These are phyloP conservation scores for Galerina sulciceps DNA, from an alignment of 768 basidiomycete species.

Conservation along the genomic window DNA sequence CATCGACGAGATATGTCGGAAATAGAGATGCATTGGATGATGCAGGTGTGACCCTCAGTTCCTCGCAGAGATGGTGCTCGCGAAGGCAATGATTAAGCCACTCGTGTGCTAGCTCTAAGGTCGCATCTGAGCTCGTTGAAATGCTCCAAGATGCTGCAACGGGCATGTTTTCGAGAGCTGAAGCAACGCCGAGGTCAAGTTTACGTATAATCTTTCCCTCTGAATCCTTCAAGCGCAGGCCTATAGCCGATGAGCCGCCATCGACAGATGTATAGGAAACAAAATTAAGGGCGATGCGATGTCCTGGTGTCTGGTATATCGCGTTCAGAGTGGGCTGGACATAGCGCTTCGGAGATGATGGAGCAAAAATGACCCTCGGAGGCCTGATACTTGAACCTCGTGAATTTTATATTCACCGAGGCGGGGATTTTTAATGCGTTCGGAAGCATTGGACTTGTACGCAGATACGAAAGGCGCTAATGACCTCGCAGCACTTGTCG, in stretches of 20 bases:
- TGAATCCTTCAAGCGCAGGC: not conserved
- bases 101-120: conserved; percentile 1
- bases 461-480: not conserved
- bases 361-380: conserved; percentile 12
- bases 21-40: not conserved
- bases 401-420: not conserved
- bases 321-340: conserved; percentile 6
- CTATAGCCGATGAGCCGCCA: not conserved
- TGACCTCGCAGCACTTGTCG: not conserved
- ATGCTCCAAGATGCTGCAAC: conserved; percentile 5
- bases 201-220: not conserved
- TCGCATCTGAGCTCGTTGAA: conserved; percentile 11
- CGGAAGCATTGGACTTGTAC: not conserved
- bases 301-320: not conserved
- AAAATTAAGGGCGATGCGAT: not conserved
- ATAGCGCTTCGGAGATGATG: conserved; percentile 9
- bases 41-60: conserved; percentile 6
- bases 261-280: not conserved
- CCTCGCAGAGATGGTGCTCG: conserved; percentile 10
- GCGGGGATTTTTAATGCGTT: not conserved
- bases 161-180: not conserved
- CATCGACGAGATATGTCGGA: conserved; percentile 5
- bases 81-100: conserved; percentile 7
- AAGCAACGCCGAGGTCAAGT: not conserved
- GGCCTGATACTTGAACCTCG: conserved; percentile 5